Evolutionary conservation across 2,329 filamentous ascomycete species (phyloP).

Genomic region (Penicillium corylophilum): DNA sequence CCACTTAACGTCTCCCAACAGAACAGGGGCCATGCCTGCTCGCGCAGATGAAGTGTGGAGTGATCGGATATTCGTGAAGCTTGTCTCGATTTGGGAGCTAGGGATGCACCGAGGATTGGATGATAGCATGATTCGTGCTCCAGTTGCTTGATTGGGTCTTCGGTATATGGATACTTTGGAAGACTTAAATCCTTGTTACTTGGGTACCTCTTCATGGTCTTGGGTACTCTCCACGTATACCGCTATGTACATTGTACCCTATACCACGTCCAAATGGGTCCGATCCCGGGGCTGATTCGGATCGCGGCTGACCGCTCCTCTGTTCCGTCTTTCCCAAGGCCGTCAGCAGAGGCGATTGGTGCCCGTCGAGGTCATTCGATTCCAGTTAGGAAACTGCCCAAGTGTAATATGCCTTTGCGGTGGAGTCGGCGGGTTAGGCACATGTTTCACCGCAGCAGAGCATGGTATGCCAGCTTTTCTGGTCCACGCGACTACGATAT

Average conservation of each 20-base stretch:
- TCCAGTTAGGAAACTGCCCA: neutral
- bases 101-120: neutral
- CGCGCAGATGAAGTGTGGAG: conserved; percentile 17
- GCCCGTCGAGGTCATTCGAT: conserved; percentile 2
- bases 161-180: too few relatives aligned
- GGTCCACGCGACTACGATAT: conserved; percentile 8
- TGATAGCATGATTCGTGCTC: neutral
- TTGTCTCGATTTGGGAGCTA: conserved; percentile 16
- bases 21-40: conserved; percentile 16
- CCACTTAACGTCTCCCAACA: conserved; percentile 7
- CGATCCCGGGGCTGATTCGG: conserved; percentile 1
- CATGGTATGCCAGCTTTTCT: neutral
- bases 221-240: neutral
- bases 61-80: conserved; percentile 17
- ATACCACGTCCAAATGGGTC: neutral
- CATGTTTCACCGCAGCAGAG: conserved; percentile 14
- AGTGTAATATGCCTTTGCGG: neutral
- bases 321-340: neutral
- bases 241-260: neutral
- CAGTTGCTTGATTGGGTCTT: neutral
- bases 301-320: conserved; percentile 20
- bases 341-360: neutral
- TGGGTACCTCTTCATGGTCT: neutral
- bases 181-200: neutral
- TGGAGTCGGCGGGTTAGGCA: conserved; percentile 1